These are phyloP conservation scores for Colletotrichum theobromicola DNA, from an alignment of 2,329 filamentous ascomycete species.

Conservation along the genomic window DNA sequence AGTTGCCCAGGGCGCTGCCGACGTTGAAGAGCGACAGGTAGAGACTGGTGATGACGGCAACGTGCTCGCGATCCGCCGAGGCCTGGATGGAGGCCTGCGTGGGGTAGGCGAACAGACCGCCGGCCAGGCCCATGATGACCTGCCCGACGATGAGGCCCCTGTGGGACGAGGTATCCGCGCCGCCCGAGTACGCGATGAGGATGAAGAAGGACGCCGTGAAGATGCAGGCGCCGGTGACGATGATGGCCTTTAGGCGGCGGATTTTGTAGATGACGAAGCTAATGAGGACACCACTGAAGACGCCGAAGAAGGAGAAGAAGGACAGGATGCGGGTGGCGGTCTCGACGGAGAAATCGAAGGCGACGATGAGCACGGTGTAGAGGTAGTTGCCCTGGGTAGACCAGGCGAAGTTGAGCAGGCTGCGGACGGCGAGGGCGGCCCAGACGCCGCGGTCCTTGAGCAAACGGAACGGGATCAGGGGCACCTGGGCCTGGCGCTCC, in stretches of 20 bases:
- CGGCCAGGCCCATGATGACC: slow-evolving; percentile 61
- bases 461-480: slow-evolving; percentile 63
- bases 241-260: slow-evolving; percentile 62
- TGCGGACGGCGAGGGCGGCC: slow-evolving; percentile 61
- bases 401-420: slow-evolving; percentile 57
- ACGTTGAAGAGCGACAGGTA: slow-evolving; percentile 48
- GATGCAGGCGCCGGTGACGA: slow-evolving; percentile 59
- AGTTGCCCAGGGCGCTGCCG: slow-evolving; percentile 45
- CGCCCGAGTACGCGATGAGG: slow-evolving; percentile 60
- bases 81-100: slow-evolving; percentile 46
- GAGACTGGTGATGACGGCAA: slow-evolving; percentile 42
- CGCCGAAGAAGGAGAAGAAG: slow-evolving; percentile 58
- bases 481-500: slow-evolving; percentile 54
- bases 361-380: slow-evolving; percentile 63
- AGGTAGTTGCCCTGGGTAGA: slow-evolving; percentile 64
- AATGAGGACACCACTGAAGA: slow-evolving; percentile 57
- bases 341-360: slow-evolving; percentile 60
- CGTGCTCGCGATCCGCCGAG: slow-evolving; percentile 39
- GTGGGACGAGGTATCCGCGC: slow-evolving; percentile 41
- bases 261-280: slow-evolving; percentile 57
- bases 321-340: slow-evolving; percentile 62
- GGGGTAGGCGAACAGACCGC: slow-evolving; percentile 58
- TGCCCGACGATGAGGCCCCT: slow-evolving; percentile 61
- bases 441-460: slow-evolving; percentile 66
- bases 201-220: slow-evolving; percentile 63